Evolutionary conservation across 2,329 filamentous ascomycete genomes (phyloP), one percentile per base, ranked within the genome.

Genomic region (Pseudogymnoascus sp.): DNA sequence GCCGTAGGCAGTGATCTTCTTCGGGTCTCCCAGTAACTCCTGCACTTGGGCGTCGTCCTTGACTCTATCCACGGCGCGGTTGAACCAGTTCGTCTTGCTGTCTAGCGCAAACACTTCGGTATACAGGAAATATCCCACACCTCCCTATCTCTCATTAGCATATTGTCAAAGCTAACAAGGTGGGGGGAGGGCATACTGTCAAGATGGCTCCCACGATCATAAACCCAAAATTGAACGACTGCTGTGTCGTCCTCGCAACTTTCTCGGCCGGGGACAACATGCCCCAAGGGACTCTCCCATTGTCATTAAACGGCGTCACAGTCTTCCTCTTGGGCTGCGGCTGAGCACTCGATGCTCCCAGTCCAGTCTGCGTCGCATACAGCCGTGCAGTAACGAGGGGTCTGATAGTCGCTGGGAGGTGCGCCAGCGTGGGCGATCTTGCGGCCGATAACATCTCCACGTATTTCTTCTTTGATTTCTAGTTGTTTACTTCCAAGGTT

Each of bases 41-140:
- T 87, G 79, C 72, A 90, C 96, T 63, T 84, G 80, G 0, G 83
- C 74, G 71, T 96, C 89, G 61, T 83, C 81, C 73, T 88, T 90
- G 73, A 97, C 87, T 65, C 87, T 86, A 71, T 90, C 84, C 59
- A 96, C 89, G 0, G 91, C 90, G 66, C 89, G 88, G 77, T 96
- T 96, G 81, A 96, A 97, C 73, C 95, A 87, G 63, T 87, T 84
- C 14, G 89, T 93, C 76, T 91, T 93, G 79, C 90, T 95, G 72
- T 93, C 88, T 18, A 89, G 83, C 3, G 89, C 89, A 75, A 96
- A 91, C 49, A 96, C 89, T 66, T 96, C 91, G 3, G 84, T 83
- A 76, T 89, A 96, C 21, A 96, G 80, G 60, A 95, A 81, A 69
- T 90, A 91, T 62, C 82, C 82, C 8, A 97, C 88, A n/a, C 86